Base-by-base conservation (phyloP, 441 rosid species). In the Capsella rubella region DNA sequence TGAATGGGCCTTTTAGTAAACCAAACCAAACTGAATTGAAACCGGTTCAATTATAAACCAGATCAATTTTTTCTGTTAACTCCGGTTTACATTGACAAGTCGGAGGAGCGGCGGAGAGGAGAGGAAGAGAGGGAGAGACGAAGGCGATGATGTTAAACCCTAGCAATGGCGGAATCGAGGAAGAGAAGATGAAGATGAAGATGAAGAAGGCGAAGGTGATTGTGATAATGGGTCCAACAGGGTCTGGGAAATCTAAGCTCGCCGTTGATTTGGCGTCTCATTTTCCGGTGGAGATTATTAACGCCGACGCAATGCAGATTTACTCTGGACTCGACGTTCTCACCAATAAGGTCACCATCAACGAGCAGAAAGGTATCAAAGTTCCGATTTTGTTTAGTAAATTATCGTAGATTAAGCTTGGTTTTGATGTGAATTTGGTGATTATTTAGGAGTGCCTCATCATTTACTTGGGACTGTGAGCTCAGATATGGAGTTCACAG, bases 281-380 rank as follows among this genome's bases (percentile, higher is more conserved):
- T 8, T 89, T 90, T 46, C 93, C 91, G 1, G 27, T 89, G 25
- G 95, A 90, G 80, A 74, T 92, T 74, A 83, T 92, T 78, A 92
- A 90, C 81, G 97, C 95, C 53, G 98, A 93, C 79, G 89, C 97
- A 25, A 93, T 89, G 98, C 97, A 92, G 79, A 90, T 92, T 70
- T 89, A 92, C 74, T 70, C 65, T 55, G 93, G 93, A 46, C 97
- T 92, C 57, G 89, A 90, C 74, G 85, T 92, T 18, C 91, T 92
- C 76, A 90, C 97, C 84, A 95, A 90, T 73, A 95, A 92, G 57
- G 88, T 92, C 35, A 82, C 96, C 40, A 37, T 81, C 25, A 51
- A 72, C 13, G 91, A 95, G 8, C 97, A 90, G 77, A 84, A 84
- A 58, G 96, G 99, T 85, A 31, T 62, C 7, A 8, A 18, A 51